These are phyloP conservation scores for Asterophora lycoperdoides DNA, from an alignment of 768 basidiomycete genomes.

Conservation along the genomic window DNA sequence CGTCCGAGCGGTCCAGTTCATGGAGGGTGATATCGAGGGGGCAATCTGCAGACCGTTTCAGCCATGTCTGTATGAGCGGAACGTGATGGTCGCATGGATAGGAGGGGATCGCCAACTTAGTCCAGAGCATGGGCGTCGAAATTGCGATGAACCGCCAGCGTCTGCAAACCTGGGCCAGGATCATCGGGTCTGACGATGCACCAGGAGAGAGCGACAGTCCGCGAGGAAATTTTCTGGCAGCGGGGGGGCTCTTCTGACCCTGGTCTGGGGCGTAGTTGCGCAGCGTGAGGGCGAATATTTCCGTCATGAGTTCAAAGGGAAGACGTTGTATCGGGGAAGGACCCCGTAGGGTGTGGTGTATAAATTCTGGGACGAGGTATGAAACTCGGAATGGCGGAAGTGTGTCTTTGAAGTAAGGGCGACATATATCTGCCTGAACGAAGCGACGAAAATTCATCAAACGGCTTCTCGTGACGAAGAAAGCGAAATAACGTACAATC, in stretches of 20 bases:
- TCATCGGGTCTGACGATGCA: conserved; percentile 6
- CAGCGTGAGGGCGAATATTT: conserved; percentile 7
- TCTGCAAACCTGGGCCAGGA: conserved; percentile 7
- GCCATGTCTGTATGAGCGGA: conserved; percentile 6
- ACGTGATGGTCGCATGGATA: background rate
- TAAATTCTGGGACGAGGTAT: background rate
- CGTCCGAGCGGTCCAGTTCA: background rate
- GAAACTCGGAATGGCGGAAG: background rate
- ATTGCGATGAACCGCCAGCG: conserved; percentile 8
- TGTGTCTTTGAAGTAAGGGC: too few species aligned
- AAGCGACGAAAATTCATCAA: too few species aligned
- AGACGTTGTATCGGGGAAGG: background rate
- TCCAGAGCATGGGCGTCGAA: conserved; percentile 8
- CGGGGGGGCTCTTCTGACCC: background rate
- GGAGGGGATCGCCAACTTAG: background rate
- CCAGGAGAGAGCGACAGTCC: background rate
- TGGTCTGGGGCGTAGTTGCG: background rate
- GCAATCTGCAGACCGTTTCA: conserved; percentile 1
- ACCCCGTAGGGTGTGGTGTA: too few species aligned
- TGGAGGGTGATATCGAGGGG: conserved; percentile 7
- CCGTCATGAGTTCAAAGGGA: conserved; percentile 5
- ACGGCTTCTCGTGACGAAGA: too few species aligned
- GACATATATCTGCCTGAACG: too few species aligned
- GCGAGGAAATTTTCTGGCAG: background rate
- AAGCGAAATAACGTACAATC: too few species aligned